phyloP scores from a whole-genome alignment of 2,329 filamentous ascomycete species.

The Ophiostoma australiae region DNA sequence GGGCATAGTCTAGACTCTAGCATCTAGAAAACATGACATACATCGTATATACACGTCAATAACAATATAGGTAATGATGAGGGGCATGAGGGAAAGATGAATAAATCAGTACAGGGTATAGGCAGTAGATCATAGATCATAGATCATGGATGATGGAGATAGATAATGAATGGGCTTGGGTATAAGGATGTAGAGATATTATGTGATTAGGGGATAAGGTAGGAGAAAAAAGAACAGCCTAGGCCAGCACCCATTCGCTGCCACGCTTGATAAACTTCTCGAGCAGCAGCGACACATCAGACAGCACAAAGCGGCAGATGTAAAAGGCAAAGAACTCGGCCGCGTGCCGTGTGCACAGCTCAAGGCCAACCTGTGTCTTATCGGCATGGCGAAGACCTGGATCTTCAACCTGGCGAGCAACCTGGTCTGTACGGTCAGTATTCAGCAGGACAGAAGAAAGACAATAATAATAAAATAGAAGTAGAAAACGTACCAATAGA shows the following conservation, averaged over 20 bases:
- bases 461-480: background rate
- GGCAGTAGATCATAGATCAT: background rate
- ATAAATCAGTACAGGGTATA: constrained; percentile 13
- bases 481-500: constrained; percentile 67
- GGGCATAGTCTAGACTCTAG: constrained; percentile 1
- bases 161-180: background rate
- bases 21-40: constrained; percentile 8
- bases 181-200: constrained; percentile 7
- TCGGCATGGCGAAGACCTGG: constrained; percentile 86
- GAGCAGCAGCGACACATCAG: constrained; percentile 75
- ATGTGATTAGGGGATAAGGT: background rate
- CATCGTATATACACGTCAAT: background rate
- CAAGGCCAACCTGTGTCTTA: constrained; percentile 89
- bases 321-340: constrained; percentile 98
- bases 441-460: background rate
- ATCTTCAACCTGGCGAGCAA: constrained; percentile 92
- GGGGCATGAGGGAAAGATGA: background rate
- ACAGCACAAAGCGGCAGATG: constrained; percentile 87
- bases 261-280: constrained; percentile 97
- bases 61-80: background rate
- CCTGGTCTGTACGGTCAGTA: constrained; percentile 59
- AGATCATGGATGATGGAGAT: background rate
- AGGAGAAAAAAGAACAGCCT: background rate
- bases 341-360: constrained; percentile 86
- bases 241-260: constrained; percentile 76